Evolutionary conservation across 1,284 basidiomycete genomes (phyloP).

Genomic region (Cryptococcus sp.): DNA sequence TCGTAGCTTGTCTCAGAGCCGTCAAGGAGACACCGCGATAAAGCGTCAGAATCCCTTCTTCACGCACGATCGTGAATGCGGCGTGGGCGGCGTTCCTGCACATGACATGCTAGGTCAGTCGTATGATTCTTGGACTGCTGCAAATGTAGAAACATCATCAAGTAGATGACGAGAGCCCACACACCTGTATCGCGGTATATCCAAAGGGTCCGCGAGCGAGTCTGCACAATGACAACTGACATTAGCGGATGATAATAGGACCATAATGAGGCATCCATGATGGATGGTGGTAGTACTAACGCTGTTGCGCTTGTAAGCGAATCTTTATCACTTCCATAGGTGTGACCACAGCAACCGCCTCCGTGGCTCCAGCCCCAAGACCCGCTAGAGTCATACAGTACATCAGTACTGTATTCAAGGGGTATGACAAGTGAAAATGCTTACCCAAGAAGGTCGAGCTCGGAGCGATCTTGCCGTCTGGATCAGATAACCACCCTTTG

Average conservation of each 20-base stretch:
- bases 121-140: neutral
- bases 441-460: slow-evolving; percentile 60
- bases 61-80: slow-evolving; percentile 89
- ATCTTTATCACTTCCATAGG: slow-evolving; percentile 99
- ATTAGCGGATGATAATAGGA: neutral
- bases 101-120: no score
- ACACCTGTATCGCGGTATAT: slow-evolving; percentile 82
- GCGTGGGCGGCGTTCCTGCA: slow-evolving; percentile 87
- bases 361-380: slow-evolving; percentile 89
- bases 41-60: slow-evolving; percentile 83
- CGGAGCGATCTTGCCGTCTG: slow-evolving; percentile 37
- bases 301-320: slow-evolving; percentile 94
- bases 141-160: neutral
- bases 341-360: slow-evolving; percentile 91
- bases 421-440: slow-evolving; percentile 23
- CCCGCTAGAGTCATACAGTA: slow-evolving; percentile 63
- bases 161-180: neutral
- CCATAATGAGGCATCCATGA: neutral
- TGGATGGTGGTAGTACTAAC: slow-evolving; percentile 26
- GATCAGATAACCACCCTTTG: slow-evolving; percentile 70
- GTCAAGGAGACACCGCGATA: slow-evolving; percentile 94
- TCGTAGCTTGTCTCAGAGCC: slow-evolving; percentile 94
- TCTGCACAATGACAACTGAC: slow-evolving; percentile 51
- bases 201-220: slow-evolving; percentile 93
- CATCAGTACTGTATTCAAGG: no score